These are phyloP conservation scores for Turritis glabra DNA, from an alignment of 345 rosid genomes.

Conservation along the genomic window DNA sequence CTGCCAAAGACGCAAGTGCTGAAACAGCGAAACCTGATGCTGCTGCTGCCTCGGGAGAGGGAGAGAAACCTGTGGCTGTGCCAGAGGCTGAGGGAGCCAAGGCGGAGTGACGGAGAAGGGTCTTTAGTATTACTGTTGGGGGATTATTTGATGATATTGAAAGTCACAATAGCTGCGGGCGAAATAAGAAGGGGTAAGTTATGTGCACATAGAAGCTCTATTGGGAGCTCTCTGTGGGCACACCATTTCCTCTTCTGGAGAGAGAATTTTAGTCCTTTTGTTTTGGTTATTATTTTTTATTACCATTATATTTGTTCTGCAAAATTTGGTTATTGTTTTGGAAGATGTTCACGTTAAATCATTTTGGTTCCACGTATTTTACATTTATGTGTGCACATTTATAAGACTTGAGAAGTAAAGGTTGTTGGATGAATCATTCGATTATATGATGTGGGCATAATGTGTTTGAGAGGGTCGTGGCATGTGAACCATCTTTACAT, in stretches of 20 bases:
- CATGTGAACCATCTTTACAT: slow-evolving; percentile 31
- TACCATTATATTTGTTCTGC: slow-evolving; percentile 26
- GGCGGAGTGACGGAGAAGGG: slow-evolving; percentile 25
- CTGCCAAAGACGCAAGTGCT: slow-evolving; percentile 43
- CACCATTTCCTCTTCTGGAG: slow-evolving; percentile 29
- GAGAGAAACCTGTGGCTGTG: slow-evolving; percentile 30
- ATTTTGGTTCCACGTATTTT: slow-evolving; percentile 34
- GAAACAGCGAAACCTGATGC: slow-evolving; percentile 43
- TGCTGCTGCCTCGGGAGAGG: slow-evolving; percentile 38
- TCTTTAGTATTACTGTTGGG: slow-evolving; percentile 28
- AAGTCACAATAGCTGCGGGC: slow-evolving; percentile 33
- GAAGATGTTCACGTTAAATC: slow-evolving; percentile 29
- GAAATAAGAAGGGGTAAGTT: slow-evolving; percentile 34
- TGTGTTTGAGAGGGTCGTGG: not conserved
- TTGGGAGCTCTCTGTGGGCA: not conserved
- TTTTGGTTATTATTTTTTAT: slow-evolving; percentile 10
- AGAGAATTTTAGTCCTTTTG: slow-evolving; percentile 25
- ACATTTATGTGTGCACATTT: slow-evolving; percentile 10
- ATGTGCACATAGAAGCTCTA: slow-evolving; percentile 27
- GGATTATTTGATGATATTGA: slow-evolving; percentile 34
- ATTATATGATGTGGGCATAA: slow-evolving; percentile 17
- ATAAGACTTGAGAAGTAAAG: slow-evolving; percentile 26
- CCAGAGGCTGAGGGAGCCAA: slow-evolving; percentile 42
- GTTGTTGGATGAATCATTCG: slow-evolving; percentile 23
- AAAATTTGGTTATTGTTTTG: slow-evolving; percentile 30